Conservation (phyloP, 2,329 filamentous ascomycete genomes). For the Botrytis elliptica region DNA sequence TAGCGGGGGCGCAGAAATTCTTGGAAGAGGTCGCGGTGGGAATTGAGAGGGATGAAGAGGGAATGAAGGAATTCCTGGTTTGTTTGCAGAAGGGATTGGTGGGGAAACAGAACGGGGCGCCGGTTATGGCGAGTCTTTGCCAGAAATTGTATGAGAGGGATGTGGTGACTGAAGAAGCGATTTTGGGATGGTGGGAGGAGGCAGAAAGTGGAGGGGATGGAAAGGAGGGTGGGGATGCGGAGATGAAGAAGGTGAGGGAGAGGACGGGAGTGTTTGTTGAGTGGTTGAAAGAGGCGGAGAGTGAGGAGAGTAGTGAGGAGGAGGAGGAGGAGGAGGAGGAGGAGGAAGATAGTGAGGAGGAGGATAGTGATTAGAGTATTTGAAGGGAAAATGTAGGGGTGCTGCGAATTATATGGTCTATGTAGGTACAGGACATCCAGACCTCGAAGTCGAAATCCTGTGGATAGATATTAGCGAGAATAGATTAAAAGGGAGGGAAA, state of each 20-base stretch:
- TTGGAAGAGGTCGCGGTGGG: constrained; percentile 60
- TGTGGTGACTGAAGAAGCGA: constrained; percentile 83
- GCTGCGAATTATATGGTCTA: background rate
- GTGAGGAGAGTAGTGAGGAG: constrained; percentile 62
- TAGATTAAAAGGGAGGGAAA: background rate
- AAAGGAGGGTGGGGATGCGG: background rate
- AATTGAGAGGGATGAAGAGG: constrained; percentile 62
- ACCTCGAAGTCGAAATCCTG: background rate
- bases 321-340: constrained; percentile 47
- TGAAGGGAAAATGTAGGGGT: background rate
- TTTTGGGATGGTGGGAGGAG: constrained; percentile 77
- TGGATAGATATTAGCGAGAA: background rate
- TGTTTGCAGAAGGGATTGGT: constrained; percentile 78
- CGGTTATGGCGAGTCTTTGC: constrained; percentile 71
- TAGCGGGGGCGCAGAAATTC: constrained; percentile 60
- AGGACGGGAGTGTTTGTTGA: constrained; percentile 79
- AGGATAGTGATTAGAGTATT: background rate
- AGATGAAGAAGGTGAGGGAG: constrained; percentile 14
- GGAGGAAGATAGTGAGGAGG: background rate
- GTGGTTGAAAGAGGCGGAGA: constrained; percentile 75
- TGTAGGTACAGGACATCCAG: background rate
- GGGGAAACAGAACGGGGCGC: constrained; percentile 60
- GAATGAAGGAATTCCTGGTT: constrained; percentile 83
- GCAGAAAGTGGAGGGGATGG: background rate
- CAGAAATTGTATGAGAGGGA: constrained; percentile 86